phyloP scores from a whole-genome alignment of 176 grass and related monocot species.

The Aegilops umbellulata region DNA sequence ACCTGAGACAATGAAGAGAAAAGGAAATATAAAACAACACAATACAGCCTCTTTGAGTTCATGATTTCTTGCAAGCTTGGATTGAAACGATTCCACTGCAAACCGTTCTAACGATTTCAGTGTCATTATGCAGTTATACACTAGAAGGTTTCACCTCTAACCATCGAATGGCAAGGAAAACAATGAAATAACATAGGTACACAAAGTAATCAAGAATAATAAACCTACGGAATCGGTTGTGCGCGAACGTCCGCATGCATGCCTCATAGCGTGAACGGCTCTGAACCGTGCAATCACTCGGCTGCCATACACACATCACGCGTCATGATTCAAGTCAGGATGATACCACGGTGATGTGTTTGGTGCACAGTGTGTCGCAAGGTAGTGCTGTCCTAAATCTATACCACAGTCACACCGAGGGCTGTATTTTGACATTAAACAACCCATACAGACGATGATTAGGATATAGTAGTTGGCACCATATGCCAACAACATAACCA shows the following conservation, averaged over 20 bases:
- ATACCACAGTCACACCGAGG: background rate
- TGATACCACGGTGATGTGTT: too few species aligned
- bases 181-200: background rate
- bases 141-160: background rate
- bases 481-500: background rate
- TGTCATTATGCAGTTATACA: conserved; percentile 13
- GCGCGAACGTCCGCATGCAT: too few species aligned
- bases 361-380: too few species aligned
- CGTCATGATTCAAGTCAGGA: too few species aligned
- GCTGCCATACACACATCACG: too few species aligned
- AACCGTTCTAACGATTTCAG: background rate
- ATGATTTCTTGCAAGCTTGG: background rate
- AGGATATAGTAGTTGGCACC: background rate
- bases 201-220: background rate
- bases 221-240: too few species aligned
- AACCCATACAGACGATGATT: background rate
- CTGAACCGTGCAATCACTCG: too few species aligned
- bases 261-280: too few species aligned
- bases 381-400: background rate
- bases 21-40: background rate
- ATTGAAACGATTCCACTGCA: background rate
- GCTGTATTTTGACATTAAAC: background rate
- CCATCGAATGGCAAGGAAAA: background rate
- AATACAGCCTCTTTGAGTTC: background rate
- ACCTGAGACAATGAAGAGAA: conserved; percentile 44